Conservation (phyloP, 495 filamentous ascomycete genomes). For the Trichoderma reesei region DNA sequence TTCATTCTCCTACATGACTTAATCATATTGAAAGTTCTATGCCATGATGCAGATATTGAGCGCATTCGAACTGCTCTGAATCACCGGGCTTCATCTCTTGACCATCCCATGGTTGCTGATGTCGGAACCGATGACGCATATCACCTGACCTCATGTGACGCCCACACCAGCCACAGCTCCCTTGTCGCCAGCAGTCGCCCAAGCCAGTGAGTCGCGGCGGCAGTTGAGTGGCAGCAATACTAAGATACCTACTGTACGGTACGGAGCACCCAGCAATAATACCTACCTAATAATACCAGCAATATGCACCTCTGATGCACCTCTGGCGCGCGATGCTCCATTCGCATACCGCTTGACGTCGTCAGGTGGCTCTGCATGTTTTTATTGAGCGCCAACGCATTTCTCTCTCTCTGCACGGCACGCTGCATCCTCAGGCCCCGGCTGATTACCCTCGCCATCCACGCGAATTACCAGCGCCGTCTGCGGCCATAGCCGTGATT, state of each 20-base stretch:
- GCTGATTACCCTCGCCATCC: not conserved
- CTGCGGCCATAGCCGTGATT: not conserved
- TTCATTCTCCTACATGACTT: too few relatives aligned
- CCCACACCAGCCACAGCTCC: not conserved
- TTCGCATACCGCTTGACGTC: constrained; percentile 9
- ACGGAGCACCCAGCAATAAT: too few relatives aligned
- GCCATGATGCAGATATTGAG: too few relatives aligned
- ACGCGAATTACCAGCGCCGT: not conserved
- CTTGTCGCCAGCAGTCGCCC: not conserved
- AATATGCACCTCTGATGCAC: constrained; percentile 3
- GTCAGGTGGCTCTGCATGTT: constrained; percentile 8
- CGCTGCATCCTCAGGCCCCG: not conserved
- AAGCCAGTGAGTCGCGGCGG: not conserved
- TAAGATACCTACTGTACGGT: too few relatives aligned
- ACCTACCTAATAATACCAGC: too few relatives aligned
- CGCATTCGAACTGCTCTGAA: too few relatives aligned
- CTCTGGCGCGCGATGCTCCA: constrained; percentile 3
- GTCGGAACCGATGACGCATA: not conserved
- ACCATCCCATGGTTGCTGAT: too few relatives aligned
- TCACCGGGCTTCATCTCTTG: too few relatives aligned
- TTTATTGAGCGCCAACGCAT: constrained; percentile 6
- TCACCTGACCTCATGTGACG: constrained; percentile 5
- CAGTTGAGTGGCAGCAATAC: too few relatives aligned
- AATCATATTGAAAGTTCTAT: too few relatives aligned
- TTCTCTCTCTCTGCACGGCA: not conserved